Base-by-base conservation (phyloP, 2,329 filamentous ascomycete species). In the Fusarium lateritium region DNA sequence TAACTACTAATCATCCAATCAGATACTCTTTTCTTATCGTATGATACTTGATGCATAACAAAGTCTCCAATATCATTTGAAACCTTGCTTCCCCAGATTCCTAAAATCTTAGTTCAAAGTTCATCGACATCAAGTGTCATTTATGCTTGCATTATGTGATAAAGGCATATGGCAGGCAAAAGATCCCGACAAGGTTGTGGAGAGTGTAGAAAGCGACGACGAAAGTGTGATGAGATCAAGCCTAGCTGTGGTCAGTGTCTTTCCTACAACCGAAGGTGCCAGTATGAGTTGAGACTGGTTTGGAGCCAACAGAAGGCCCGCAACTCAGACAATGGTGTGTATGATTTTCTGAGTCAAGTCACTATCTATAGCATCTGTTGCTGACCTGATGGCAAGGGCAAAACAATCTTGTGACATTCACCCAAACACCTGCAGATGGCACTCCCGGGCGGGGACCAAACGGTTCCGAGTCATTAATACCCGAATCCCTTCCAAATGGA, bases 181-280 rank as follows among this genome's bases (percentile, higher is more conserved):
- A 47, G 75, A 54, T 76, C 75, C 50, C 66, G 75, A 28, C 67
- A 70, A 62, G 75, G 75, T 7, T 76, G 75, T 57, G 73, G 71
- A 44, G 74, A 76, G 68, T 76, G 75, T 47, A 58, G 75, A 60
- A 72, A 72, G 39, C 49, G 74, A 21, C 65, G 75, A 45, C 56
- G 75, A 13, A 76, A 76, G 50, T 76, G 75, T 19, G 74, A 76
- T 45, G 75, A 76, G 21, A 22, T 34, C 14, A 76, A 76, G 21
- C 75, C 75, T 3, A 62, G 54, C 5, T 76, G 75, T 11, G 65
- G 72, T 3, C 73, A 64, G 22, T 76, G 75, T 22, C 28, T 47
- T 2, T 56, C 44, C 1, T 67, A 52, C 17, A 67, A 59, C 6
- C 61, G 75, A 6, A 38, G 11, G 6, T 76, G 75, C 34, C 56